These are phyloP conservation scores for Xylaria hypoxylon DNA, from an alignment of 2,329 filamentous ascomycete genomes.

Conservation along the genomic window DNA sequence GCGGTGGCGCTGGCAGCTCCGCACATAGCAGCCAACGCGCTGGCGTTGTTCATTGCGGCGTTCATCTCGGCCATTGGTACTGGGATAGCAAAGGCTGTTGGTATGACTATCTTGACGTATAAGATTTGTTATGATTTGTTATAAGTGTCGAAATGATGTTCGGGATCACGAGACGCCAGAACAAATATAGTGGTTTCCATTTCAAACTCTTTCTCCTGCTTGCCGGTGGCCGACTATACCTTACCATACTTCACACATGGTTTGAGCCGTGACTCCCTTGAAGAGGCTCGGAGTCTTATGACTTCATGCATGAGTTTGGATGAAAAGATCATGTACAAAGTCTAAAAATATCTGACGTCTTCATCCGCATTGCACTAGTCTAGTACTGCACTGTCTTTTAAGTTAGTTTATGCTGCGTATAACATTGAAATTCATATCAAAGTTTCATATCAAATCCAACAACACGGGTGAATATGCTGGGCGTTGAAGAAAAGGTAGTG, in stretches of 20 bases:
- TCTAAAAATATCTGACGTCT: neutral
- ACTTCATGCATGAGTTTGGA: neutral
- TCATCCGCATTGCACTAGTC: neutral
- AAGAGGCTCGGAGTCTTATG: neutral
- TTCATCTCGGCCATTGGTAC: conserved; percentile 11
- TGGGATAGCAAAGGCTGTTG: conserved; percentile 1
- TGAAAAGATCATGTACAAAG: neutral
- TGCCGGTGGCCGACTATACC: neutral
- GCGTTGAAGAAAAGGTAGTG: too few relatives aligned
- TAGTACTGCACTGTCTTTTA: neutral
- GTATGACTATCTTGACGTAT: conserved; percentile 5
- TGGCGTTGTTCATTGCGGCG: conserved; percentile 1
- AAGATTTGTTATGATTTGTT: neutral
- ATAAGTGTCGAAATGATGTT: conserved; percentile 2
- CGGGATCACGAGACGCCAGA: neutral
- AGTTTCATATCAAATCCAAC: too few relatives aligned
- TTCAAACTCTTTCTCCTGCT: neutral
- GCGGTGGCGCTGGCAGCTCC: conserved; percentile 18
- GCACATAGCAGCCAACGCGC: conserved; percentile 3
- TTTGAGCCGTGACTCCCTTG: neutral
- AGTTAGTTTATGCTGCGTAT: too few relatives aligned
- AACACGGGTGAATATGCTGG: too few relatives aligned
- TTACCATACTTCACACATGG: neutral
- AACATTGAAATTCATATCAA: too few relatives aligned
- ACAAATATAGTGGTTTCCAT: conserved; percentile 4